Evolutionary conservation across 495 filamentous ascomycete species (phyloP).

Genomic region (Endocarpon pusillum): DNA sequence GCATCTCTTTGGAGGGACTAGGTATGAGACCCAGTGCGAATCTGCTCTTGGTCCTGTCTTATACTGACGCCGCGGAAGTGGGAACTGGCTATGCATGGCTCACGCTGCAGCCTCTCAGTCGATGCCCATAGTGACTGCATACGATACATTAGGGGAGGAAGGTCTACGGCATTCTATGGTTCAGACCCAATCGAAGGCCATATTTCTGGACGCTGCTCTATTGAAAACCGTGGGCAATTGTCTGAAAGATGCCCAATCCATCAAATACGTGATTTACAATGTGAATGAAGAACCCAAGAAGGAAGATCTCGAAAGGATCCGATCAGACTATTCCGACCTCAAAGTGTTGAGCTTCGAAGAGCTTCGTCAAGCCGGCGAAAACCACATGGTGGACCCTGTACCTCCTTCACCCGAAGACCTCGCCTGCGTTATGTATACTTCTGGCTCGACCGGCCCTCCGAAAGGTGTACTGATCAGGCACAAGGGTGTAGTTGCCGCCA

Average conservation of each 20-base stretch:
- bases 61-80: constrained; percentile 18
- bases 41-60: not conserved
- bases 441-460: constrained; percentile 88
- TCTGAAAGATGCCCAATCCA: constrained; percentile 56
- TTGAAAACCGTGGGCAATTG: constrained; percentile 66
- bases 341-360: constrained; percentile 74
- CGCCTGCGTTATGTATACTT: constrained; percentile 99
- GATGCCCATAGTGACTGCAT: constrained; percentile 87
- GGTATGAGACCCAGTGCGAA: constrained; percentile 27
- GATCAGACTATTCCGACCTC: constrained; percentile 49
- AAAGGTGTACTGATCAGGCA: constrained; percentile 92
- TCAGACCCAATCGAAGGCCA: constrained; percentile 68
- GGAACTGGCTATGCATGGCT: constrained; percentile 63
- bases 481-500: constrained; percentile 71
- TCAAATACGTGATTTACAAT: constrained; percentile 84
- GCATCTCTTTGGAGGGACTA: constrained; percentile 83
- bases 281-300: constrained; percentile 57
- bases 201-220: constrained; percentile 81
- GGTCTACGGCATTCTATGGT: constrained; percentile 81
- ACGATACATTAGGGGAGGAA: constrained; percentile 91
- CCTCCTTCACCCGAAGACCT: constrained; percentile 73
- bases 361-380: constrained; percentile 61
- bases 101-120: constrained; percentile 53
- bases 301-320: constrained; percentile 63
- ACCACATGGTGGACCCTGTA: constrained; percentile 65